phyloP scores from a whole-genome alignment of 768 basidiomycete species.

The Lactifluus rugatus region DNA sequence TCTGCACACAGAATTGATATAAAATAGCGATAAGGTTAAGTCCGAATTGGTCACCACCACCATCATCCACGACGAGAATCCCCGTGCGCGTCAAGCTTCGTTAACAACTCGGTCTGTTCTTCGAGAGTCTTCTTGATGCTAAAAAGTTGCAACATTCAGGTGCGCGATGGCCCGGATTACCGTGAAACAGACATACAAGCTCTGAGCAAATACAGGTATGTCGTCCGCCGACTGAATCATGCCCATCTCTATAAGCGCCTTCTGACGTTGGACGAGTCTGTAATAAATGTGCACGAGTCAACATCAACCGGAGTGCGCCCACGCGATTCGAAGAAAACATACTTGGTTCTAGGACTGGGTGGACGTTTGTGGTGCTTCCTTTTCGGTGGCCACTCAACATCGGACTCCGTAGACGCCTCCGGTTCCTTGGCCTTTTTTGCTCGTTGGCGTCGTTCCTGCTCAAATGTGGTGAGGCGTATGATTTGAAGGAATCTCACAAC shows the following conservation, averaged over 20 bases:
- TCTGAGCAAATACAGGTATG: conserved; percentile 47
- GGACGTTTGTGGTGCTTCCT: conserved; percentile 46
- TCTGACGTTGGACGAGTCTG: conserved; percentile 46
- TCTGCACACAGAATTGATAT: neutral
- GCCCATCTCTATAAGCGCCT: conserved; percentile 53
- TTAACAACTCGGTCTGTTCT: conserved; percentile 23
- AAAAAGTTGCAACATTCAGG: neutral
- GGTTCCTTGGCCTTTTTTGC: conserved; percentile 21
- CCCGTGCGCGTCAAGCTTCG: conserved; percentile 20
- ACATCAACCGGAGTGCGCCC: neutral
- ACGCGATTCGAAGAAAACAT: conserved; percentile 18
- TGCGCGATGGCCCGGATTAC: neutral
- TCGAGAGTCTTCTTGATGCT: conserved; percentile 22
- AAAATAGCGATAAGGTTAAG: conserved; percentile 4
- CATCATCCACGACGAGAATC: neutral
- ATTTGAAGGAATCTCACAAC: neutral
- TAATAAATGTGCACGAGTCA: neutral
- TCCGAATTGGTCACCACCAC: too few relatives aligned
- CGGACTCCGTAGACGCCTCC: conserved; percentile 22
- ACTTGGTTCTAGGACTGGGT: conserved; percentile 44
- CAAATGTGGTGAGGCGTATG: neutral
- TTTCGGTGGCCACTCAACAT: conserved; percentile 54
- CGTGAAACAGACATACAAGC: conserved; percentile 42
- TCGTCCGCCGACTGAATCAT: conserved; percentile 45
- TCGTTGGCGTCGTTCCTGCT: conserved; percentile 22